Percentiles rank a stretch among this genome's conserved stretches.
phyloP scores from a whole-genome alignment of 2,329 filamentous ascomycete genomes.

The Pyricularia pennisetigena region DNA sequence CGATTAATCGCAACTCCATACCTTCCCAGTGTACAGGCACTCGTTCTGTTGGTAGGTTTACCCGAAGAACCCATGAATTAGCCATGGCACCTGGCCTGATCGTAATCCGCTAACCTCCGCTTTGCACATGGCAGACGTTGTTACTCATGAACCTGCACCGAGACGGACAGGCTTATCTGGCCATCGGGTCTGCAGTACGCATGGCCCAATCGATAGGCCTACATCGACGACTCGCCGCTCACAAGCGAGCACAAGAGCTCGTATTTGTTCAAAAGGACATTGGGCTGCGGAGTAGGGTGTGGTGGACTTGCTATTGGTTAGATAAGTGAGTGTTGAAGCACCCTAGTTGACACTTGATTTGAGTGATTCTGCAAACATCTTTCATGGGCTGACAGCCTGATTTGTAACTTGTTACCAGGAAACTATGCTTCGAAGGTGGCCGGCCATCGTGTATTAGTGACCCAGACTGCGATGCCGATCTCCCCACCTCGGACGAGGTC shows the following conservation, averaged over 20 bases:
- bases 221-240: not conserved
- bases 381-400: not conserved
- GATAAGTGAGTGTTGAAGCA: not conserved
- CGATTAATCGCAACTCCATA: not conserved
- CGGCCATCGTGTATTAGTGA: not conserved
- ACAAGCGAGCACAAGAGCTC: not conserved
- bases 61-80: not conserved
- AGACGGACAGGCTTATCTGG: not conserved
- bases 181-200: not conserved
- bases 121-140: not conserved
- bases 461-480: not conserved
- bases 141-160: not conserved
- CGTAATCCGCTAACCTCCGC: not conserved
- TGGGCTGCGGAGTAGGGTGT: not conserved
- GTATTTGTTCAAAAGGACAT: not conserved
- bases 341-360: not conserved
- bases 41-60: not conserved
- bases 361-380: not conserved
- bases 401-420: not conserved
- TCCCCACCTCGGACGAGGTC: not conserved
- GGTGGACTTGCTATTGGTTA: not conserved
- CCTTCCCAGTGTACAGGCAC: not conserved
- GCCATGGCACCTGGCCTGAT: not conserved
- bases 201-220: not conserved
- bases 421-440: not conserved